These are phyloP conservation scores for Pseudogymnoascus destructans DNA, from an alignment of 2,329 filamentous ascomycete genomes.

Conservation along the genomic window DNA sequence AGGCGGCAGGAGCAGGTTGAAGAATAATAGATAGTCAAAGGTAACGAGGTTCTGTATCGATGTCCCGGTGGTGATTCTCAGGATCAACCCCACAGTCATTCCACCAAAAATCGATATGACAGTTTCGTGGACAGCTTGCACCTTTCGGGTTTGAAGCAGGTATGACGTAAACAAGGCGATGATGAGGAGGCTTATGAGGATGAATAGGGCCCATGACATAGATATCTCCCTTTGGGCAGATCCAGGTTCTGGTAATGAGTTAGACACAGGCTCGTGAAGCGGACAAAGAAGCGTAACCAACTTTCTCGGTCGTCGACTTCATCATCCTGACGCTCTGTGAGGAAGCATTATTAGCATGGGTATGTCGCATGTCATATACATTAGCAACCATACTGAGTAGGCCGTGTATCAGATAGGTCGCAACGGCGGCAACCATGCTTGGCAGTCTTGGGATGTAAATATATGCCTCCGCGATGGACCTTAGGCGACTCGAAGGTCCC, in stretches of 20 bases:
- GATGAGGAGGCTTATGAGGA: conserved; percentile 87
- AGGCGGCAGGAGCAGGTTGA: conserved; percentile 94
- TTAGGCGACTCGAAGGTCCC: conserved; percentile 3
- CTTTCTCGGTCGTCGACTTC: conserved; percentile 21
- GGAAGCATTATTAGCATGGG: conserved; percentile 16
- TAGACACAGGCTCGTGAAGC: conserved; percentile 14
- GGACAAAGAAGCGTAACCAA: conserved; percentile 12
- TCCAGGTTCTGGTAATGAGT: conserved; percentile 45
- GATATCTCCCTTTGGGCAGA: conserved; percentile 86
- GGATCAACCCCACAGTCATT: conserved; percentile 90
- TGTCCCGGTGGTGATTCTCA: conserved; percentile 67
- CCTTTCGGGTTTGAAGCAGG: conserved; percentile 88
- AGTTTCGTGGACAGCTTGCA: conserved; percentile 95
- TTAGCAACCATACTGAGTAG: not conserved
- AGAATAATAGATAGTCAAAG: conserved; percentile 99
- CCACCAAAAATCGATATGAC: conserved; percentile 96
- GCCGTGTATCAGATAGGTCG: not conserved
- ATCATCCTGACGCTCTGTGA: conserved; percentile 22
- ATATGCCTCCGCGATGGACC: not conserved
- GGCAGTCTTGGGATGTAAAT: conserved; percentile 6
- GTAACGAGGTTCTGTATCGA: conserved; percentile 83
- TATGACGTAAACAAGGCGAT: conserved; percentile 94
- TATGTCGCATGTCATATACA: not conserved
- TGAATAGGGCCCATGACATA: conserved; percentile 94
- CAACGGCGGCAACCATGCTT: conserved; percentile 10